Base-by-base conservation (phyloP, 2,329 filamentous ascomycete species). In the Fusarium sp. region DNA sequence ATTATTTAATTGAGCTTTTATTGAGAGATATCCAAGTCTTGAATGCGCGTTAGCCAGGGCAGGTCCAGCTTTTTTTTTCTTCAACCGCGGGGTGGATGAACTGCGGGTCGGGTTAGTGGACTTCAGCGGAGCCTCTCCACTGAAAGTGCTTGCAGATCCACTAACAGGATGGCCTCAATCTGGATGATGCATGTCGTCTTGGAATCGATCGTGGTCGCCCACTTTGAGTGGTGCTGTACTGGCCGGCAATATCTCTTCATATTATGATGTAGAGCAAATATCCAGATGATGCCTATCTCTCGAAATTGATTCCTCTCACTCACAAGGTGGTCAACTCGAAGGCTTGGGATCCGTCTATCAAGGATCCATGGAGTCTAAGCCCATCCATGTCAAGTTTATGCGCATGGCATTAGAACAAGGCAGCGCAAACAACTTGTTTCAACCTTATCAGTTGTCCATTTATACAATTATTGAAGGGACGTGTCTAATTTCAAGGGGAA, bases 381-480 rank as follows among this genome's bases (percentile, higher is more conserved):
- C 57, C 13, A 18, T 11, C n/a, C n/a, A n/a, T n/a, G 27, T 56
- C 18, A 29, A 29, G 37, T 63, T 63, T 45, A 63, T 63, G 62
- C 62, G 62, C 62, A 57, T 57, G 20, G 59, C 35, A 27, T 29
- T 24, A 13, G 6, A 31, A 11, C 38, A 35, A 62, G 59, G 60
- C 24, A 24, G 5, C 1, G 24, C 14, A 31, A 8, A 63, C 24
- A 27, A 34, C 14, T 22, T 34, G 61, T 63, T 57, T 63, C 61
- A 63, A 63, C 34, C 27, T n/a, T 37, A 38, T 14, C 52, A 35
- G 16, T 20, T n/a, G n/a, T 5, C 14, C 34, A 37, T 18, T 9
- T 37, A 24, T 50, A 38, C 16, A 13, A 13, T 27, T 4, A 58
- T 29, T 38, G 9, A 24, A 58, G 20, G 35, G 7, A 5, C 10